Evolutionary conservation across 495 filamentous ascomycete genomes (phyloP), one percentile per base, ranked within the genome.

Genomic region (Tuber melanosporum): DNA sequence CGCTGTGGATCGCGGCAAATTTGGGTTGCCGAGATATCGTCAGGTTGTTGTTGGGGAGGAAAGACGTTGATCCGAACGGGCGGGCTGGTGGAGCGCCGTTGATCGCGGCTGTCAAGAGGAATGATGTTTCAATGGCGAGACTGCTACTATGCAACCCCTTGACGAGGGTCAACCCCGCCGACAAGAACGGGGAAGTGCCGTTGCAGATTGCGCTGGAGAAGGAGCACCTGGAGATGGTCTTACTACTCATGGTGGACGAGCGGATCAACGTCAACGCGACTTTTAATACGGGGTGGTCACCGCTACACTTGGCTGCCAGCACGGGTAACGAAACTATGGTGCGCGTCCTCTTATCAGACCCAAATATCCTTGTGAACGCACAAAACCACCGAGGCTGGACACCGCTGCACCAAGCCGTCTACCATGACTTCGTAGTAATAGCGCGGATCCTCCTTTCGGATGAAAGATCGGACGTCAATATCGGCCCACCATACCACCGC

Each of bases 381-480:
- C 57, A 66, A 66, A 66, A 66, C 26, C 57, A 66, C 14, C 57
- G 57, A 15, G 57, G 57, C 57, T 66, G 57, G 57, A 66, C 57
- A 6, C 26, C 57, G 12, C 26, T 66, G 57, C 57, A 66, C 26
- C 26, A 17, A 36, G 57, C 57, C 57, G 14, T 66, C 14, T 2
- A 32, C 14, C 0, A 32, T 8, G 26, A 6, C 57, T 66, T 32
- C 57, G 57, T 15, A 66, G 57, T 6, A 19, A 32, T 66, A 32
- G 57, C 57, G 26, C 57, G 57, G 26, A 66, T 66, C 57, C 57
- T 66, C 26, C 26, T 66, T 26, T 66, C 57, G 57, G 57, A 66
- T 8, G 57, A 66, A 32, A 66, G 57, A 66, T 66, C 12, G 12
- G 26, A 66, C 26, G 57, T 66, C 57, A 66, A 66, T 26, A 6